Conservation (phyloP, 2,329 filamentous ascomycete species). For the Neofusicoccum sp. region DNA sequence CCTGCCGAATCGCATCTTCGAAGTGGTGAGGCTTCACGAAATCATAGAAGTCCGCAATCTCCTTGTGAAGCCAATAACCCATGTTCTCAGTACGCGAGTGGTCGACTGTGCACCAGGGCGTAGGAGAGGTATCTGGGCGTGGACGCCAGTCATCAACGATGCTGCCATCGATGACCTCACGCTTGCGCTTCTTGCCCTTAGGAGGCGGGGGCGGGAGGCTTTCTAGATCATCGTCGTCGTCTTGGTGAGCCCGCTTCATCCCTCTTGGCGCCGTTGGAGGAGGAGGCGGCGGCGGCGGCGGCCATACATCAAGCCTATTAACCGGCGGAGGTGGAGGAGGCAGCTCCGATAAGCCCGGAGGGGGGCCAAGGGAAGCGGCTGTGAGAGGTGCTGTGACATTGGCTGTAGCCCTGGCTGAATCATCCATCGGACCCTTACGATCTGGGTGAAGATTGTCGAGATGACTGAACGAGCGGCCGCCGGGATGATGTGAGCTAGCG, state of each 20-base stretch:
- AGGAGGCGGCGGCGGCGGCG: constrained; percentile 23
- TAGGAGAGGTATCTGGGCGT: constrained; percentile 40
- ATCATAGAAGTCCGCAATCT: constrained; percentile 86
- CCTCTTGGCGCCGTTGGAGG: constrained; percentile 1
- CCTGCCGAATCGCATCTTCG: constrained; percentile 73
- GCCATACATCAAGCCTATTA: constrained; percentile 25
- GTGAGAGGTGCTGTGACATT: background rate
- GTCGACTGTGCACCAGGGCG: constrained; percentile 66
- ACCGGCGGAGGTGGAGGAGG: background rate
- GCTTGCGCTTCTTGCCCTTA: constrained; percentile 73
- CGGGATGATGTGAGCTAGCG: background rate
- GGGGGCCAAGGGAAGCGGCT: constrained; percentile 18
- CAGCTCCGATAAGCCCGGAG: constrained; percentile 1
- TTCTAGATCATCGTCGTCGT: constrained; percentile 13
- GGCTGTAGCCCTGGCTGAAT: background rate
- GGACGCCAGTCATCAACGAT: constrained; percentile 50
- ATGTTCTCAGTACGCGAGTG: constrained; percentile 58
- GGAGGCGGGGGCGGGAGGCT: constrained; percentile 8
- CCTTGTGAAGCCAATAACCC: constrained; percentile 76
- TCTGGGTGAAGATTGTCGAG: constrained; percentile 32
- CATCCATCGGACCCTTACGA: constrained; percentile 13
- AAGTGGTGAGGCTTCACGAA: constrained; percentile 77
- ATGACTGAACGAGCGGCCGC: constrained; percentile 35
- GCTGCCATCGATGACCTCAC: constrained; percentile 40
- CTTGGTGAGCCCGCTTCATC: background rate